Conservation (phyloP, 2,329 filamentous ascomycete species). For the Fusarium hainanense region DNA sequence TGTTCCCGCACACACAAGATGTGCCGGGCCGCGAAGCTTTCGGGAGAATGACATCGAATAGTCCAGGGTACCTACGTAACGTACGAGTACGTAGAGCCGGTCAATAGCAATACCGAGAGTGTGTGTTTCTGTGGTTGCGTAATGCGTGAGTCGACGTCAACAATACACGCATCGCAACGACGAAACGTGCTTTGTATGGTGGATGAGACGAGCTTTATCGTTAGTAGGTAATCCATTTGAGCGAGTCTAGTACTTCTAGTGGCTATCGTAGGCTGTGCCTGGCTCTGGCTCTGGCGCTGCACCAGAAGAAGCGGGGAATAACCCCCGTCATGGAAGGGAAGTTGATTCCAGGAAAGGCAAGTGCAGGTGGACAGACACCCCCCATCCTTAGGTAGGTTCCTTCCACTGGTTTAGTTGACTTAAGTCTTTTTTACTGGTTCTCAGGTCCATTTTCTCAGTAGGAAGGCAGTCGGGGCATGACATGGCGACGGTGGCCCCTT, state of each 20-base stretch:
- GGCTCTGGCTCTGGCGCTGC: slow-evolving; percentile 19
- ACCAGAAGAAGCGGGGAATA: slow-evolving; percentile 7
- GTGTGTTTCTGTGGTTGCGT: slow-evolving; percentile 34
- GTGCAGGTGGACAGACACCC: not conserved
- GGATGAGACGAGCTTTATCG: slow-evolving; percentile 39
- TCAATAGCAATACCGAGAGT: not conserved
- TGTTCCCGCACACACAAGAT: slow-evolving; percentile 36
- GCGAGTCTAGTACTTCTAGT: slow-evolving; percentile 9
- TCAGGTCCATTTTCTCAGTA: not conserved
- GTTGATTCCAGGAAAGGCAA: slow-evolving; percentile 1
- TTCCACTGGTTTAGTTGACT: not conserved
- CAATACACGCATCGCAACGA: slow-evolving; percentile 32
- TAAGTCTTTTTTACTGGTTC: not conserved
- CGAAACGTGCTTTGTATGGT: slow-evolving; percentile 45
- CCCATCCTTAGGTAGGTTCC: not conserved
- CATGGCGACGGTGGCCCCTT: not conserved
- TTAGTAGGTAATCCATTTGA: not conserved
- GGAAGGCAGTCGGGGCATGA: not conserved
- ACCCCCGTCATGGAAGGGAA: not conserved
- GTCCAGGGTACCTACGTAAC: not conserved
- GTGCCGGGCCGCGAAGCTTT: slow-evolving; percentile 38
- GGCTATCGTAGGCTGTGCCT: slow-evolving; percentile 21
- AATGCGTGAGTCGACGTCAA: slow-evolving; percentile 21
- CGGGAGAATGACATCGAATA: slow-evolving; percentile 26
- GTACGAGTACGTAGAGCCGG: not conserved